phyloP scores from a whole-genome alignment of 2,329 filamentous ascomycete species.

The Fusarium humuli region DNA sequence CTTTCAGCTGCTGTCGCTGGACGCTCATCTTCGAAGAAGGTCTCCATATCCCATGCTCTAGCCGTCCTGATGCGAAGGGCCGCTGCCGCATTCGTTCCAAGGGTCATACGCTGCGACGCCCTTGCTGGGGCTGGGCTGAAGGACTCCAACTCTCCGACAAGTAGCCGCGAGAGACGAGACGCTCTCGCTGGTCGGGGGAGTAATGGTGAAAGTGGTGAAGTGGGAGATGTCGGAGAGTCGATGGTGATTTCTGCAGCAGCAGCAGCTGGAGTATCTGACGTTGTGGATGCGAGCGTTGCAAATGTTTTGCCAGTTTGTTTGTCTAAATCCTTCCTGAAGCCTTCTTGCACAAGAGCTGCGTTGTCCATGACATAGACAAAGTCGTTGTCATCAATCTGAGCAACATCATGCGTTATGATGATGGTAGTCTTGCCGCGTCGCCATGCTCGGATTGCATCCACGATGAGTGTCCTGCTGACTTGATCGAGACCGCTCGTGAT shows the following conservation, averaged over 20 bases:
- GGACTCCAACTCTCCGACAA: constrained; percentile 38
- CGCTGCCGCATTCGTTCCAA: constrained; percentile 38
- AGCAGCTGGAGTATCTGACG: neutral
- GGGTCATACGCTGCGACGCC: constrained; percentile 33
- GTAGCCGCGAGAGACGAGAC: constrained; percentile 34
- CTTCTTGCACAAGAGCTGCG: constrained; percentile 75
- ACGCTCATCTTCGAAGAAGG: neutral
- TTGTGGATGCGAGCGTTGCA: constrained; percentile 53
- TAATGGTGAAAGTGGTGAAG: constrained; percentile 19
- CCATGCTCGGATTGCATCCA: constrained; percentile 83
- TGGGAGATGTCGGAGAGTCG: constrained; percentile 20
- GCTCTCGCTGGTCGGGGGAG: constrained; percentile 9
- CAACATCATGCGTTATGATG: constrained; percentile 90
- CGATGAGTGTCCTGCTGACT: constrained; percentile 73
- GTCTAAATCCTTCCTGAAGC: constrained; percentile 69
- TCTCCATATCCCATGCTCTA: constrained; percentile 38
- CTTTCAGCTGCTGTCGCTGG: neutral
- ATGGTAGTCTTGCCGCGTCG: constrained; percentile 86
- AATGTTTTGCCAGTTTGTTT: constrained; percentile 59
- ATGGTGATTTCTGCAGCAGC: constrained; percentile 29
- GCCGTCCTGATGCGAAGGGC: constrained; percentile 37
- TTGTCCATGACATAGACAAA: constrained; percentile 84
- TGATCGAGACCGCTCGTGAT: constrained; percentile 87
- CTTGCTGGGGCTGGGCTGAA: constrained; percentile 16
- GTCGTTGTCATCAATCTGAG: constrained; percentile 77